phyloP scores from a whole-genome alignment of 106 monocot genomes.

The Phalaenopsis equestris region DNA sequence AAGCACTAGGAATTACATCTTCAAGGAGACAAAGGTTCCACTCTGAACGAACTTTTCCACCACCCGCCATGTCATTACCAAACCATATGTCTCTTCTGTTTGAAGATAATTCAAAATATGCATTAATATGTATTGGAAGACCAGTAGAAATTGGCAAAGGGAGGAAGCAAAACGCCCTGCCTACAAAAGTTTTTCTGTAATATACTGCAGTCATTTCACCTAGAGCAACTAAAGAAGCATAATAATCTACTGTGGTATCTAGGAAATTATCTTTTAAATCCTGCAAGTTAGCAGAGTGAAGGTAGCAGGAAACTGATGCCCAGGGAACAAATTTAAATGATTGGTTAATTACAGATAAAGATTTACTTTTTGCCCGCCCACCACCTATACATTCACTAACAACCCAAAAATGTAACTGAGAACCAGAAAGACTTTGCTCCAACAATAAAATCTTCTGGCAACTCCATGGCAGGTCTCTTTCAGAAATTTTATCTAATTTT shows the following conservation, averaged over 20 bases:
- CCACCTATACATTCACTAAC: slow-evolving; percentile 88
- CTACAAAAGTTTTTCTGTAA: slow-evolving; percentile 44
- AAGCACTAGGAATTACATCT: slow-evolving; percentile 79
- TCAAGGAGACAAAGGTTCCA: slow-evolving; percentile 91
- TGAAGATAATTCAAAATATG: slow-evolving; percentile 96
- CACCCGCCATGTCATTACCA: slow-evolving; percentile 97
- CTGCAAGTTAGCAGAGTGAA: slow-evolving; percentile 35
- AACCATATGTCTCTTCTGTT: slow-evolving; percentile 99
- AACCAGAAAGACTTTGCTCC: slow-evolving; percentile 36
- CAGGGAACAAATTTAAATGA: slow-evolving; percentile 86
- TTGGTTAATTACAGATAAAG: slow-evolving; percentile 31
- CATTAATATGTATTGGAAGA: slow-evolving; percentile 81
- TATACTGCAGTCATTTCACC: slow-evolving; percentile 17
- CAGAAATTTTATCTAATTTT: slow-evolving; percentile 62
- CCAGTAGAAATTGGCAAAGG: slow-evolving; percentile 83
- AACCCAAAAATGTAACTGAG: slow-evolving; percentile 58
- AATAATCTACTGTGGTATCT: slow-evolving; percentile 12
- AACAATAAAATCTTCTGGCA: slow-evolving; percentile 66
- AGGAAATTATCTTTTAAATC: slow-evolving; percentile 30
- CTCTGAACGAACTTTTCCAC: slow-evolving; percentile 84
- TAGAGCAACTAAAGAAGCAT: slow-evolving; percentile 10
- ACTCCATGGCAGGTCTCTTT: slow-evolving; percentile 78
- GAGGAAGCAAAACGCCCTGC: slow-evolving; percentile 92
- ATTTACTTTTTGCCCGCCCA: slow-evolving; percentile 63
- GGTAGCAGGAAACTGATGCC: slow-evolving; percentile 87